Evolutionary conservation across 345 rosid species (phyloP), one percentile per base, ranked within the genome.

Genomic region (Litchi chinensis): DNA sequence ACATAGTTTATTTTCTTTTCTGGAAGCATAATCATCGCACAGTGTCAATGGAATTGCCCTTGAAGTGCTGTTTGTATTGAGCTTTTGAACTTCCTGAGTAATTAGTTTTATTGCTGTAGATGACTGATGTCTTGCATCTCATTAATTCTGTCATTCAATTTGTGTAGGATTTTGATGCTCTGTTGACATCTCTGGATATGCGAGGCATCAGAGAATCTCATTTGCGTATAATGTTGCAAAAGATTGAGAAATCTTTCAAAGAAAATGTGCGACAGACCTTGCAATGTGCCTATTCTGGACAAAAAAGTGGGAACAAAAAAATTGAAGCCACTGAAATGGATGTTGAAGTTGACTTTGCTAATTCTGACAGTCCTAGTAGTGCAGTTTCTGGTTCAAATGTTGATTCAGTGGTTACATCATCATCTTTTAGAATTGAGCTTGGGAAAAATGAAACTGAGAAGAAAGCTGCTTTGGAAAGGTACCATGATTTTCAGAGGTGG

Each of bases 121-220:
- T 75, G 44, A 18, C 60, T 75, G 13, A 32, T 46, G 28, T 59
- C n/a, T 67, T 60, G 32, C 40, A 21, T 74, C 56, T 57, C 43
- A 70, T 11, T 32, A 9, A 63, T 76, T 15, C 41, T 68, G 5
- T 67, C 48, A 16, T 73, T 21, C 18, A 71, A 54, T 73, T 39
- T 80, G 10, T 28, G 81, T 82, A 97, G 99, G 98, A 93, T 50
- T 94, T 97, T 67, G 98, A 97, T 89, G 87, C 91, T 71, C 91
- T 97, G 50, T 79, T 90, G 79, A 86, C 89, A 67, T 94, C 98
- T 70, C 81, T 97, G 86, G 98, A 94, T 82, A 76, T 83, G 74
- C 98, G 98, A 24, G 99, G 99, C 79, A 80, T 92, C 71, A 90
- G 99, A 82, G 99, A 97, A 78, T 94, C 99, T 59, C 98, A 94